Evolutionary conservation across 2,329 filamentous ascomycete species (phyloP).

Genomic region (Aspergillus alliaceus): DNA sequence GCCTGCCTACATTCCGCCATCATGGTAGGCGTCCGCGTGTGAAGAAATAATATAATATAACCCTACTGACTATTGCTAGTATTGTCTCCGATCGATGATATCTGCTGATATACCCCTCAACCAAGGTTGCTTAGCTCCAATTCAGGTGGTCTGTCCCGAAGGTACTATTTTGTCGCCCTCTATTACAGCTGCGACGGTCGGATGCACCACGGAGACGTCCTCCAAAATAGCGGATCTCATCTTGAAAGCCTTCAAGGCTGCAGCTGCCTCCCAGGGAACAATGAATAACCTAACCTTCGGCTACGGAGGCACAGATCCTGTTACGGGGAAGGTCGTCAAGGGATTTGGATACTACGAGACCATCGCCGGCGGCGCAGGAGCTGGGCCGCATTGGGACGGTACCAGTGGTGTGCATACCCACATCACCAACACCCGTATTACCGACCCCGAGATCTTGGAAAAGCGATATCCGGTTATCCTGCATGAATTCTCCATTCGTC

Average conservation of each 20-base stretch:
- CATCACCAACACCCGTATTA: constrained; percentile 88
- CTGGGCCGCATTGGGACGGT: constrained; percentile 73
- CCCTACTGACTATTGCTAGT: too few relatives aligned
- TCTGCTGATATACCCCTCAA: constrained; percentile 81
- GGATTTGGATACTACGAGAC: constrained; percentile 90
- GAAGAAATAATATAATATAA: too few relatives aligned
- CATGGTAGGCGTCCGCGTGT: constrained; percentile 61
- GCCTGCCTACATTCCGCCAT: constrained; percentile 82
- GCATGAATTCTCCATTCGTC: constrained; percentile 67
- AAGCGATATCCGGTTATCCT: constrained; percentile 75
- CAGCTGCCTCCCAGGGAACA: constrained; percentile 75
- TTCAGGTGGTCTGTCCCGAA: constrained; percentile 71
- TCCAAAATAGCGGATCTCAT: constrained; percentile 84
- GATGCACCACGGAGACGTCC: constrained; percentile 76
- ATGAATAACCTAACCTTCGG: constrained; percentile 86
- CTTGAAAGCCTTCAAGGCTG: constrained; percentile 75
- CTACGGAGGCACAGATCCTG: constrained; percentile 61
- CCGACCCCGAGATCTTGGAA: constrained; percentile 80
- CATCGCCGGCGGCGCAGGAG: constrained; percentile 77
- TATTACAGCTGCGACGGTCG: constrained; percentile 75
- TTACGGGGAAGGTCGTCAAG: constrained; percentile 57
- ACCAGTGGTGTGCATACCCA: constrained; percentile 76
- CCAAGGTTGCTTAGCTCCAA: constrained; percentile 78
- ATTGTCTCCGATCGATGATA: constrained; percentile 78
- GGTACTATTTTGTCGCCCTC: constrained; percentile 73